phyloP scores from a whole-genome alignment of 2,329 filamentous ascomycete genomes.

The Aschersonia sp. region DNA sequence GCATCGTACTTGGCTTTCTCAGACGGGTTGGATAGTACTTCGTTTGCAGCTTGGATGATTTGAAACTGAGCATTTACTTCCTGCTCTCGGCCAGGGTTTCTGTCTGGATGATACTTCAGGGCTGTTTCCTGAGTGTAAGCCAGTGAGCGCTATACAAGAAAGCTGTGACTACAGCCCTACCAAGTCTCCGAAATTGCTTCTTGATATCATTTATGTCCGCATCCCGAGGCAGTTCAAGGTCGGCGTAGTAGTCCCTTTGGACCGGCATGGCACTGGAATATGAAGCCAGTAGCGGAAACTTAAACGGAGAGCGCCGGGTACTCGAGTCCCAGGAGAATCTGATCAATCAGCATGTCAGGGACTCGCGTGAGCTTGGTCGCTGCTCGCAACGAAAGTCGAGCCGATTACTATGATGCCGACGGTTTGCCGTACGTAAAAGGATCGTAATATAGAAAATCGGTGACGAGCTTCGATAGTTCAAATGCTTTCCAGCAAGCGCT shows the following conservation, averaged over 20 bases:
- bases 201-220: conserved; percentile 66
- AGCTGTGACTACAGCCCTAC: conserved; percentile 24
- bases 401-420: too few species aligned
- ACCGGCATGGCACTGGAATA: conserved; percentile 15
- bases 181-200: conserved; percentile 74
- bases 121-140: conserved; percentile 29
- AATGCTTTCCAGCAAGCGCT: too few species aligned
- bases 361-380: background rate
- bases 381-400: background rate
- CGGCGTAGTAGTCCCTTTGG: conserved; percentile 69
- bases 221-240: conserved; percentile 56
- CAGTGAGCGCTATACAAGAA: too few species aligned
- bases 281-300: conserved; percentile 1
- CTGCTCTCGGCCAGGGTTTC: conserved; percentile 69
- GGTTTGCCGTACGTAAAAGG: too few species aligned
- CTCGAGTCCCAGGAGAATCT: conserved; percentile 1
- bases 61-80: conserved; percentile 76
- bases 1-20: conserved; percentile 39
- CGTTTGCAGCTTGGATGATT: conserved; percentile 73
- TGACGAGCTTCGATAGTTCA: too few species aligned
- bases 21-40: conserved; percentile 45
- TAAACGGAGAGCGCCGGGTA: background rate
- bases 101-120: conserved; percentile 76
- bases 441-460: too few species aligned
- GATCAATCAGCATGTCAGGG: conserved; percentile 7